Evolutionary conservation across 495 filamentous ascomycete species (phyloP).

Genomic region (Penicillium canescens): DNA sequence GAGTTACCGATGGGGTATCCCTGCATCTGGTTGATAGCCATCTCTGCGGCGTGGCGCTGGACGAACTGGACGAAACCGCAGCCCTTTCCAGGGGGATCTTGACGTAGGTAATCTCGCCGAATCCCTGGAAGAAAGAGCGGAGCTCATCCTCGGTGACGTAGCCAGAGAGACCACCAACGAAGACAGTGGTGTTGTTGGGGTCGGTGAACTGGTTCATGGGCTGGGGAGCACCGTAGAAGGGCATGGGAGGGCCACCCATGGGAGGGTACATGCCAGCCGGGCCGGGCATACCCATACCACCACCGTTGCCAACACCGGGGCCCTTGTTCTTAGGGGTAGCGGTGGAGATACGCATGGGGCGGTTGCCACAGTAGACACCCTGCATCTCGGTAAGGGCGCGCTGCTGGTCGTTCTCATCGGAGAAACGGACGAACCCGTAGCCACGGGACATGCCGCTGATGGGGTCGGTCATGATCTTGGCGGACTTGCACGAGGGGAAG

Average conservation of each 20-base stretch:
- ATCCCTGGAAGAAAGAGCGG: conserved; percentile 98
- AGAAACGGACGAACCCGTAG: conserved; percentile 97
- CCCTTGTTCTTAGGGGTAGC: conserved; percentile 96
- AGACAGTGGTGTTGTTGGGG: conserved; percentile 99
- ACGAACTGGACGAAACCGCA: conserved; percentile 99
- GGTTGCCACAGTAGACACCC: conserved; percentile 98
- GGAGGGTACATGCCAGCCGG: conserved; percentile 55
- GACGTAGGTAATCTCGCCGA: conserved; percentile 99
- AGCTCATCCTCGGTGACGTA: conserved; percentile 99
- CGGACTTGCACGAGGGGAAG: conserved; percentile 97
- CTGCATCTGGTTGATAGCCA: conserved; percentile 99
- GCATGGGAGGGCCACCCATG: conserved; percentile 78
- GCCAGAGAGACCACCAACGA: conserved; percentile 94
- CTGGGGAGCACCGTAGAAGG: conserved; percentile 80
- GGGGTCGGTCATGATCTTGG: conserved; percentile 99
- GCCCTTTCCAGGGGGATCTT: conserved; percentile 99
- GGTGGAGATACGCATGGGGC: conserved; percentile 98
- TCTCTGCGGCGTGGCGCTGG: conserved; percentile 97
- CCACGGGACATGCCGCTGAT: conserved; percentile 97
- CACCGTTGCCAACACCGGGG: conserved; percentile 58
- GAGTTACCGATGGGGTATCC: conserved; percentile 99
- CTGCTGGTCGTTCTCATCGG: conserved; percentile 92
- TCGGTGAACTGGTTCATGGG: conserved; percentile 99
- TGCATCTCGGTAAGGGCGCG: conserved; percentile 96
- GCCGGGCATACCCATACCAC: conserved; percentile 54